These are phyloP conservation scores for Aspergillus bridgeri DNA, from an alignment of 495 filamentous ascomycete species.

Conservation along the genomic window DNA sequence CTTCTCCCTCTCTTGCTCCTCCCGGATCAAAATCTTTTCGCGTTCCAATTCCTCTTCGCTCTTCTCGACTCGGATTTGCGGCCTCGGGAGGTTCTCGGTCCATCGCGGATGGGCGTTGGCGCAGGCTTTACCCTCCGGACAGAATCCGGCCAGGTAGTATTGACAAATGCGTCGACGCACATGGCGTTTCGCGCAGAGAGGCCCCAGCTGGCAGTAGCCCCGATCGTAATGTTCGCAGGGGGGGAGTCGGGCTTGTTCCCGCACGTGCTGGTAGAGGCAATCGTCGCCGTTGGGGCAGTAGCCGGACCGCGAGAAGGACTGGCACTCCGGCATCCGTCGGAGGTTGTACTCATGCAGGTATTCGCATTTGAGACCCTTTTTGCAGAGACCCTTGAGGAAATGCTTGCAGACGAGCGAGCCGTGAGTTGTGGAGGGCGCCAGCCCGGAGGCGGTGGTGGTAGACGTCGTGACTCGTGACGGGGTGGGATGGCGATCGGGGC, in stretches of 20 bases:
- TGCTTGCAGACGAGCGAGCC: constrained; percentile 91
- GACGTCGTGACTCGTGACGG: constrained; percentile 45
- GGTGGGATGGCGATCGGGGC: constrained; percentile 62
- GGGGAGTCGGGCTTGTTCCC: constrained; percentile 73
- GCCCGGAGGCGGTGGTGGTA: constrained; percentile 52
- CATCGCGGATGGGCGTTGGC: constrained; percentile 80
- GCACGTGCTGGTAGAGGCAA: constrained; percentile 92
- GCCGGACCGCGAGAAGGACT: constrained; percentile 80
- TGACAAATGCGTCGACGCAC: constrained; percentile 68
- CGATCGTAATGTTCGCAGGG: constrained; percentile 91
- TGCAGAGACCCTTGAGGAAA: constrained; percentile 95
- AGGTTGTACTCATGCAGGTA: constrained; percentile 98
- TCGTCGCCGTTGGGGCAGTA: constrained; percentile 96
- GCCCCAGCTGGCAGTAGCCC: constrained; percentile 92
- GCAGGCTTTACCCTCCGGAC: constrained; percentile 78
- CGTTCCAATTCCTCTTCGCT: constrained; percentile 59
- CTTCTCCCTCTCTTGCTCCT: constrained; percentile 51
- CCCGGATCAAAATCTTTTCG: constrained; percentile 51
- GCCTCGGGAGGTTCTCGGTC: constrained; percentile 66
- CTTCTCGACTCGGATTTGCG: constrained; percentile 61
- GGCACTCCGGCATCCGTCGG: constrained; percentile 95
- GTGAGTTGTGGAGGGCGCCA: constrained; percentile 48
- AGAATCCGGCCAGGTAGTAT: constrained; percentile 94
- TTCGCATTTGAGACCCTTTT: constrained; percentile 93
- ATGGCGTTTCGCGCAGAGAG: constrained; percentile 82